A percentile compares a stretch with the other conserved stretches of the same genome.
These are phyloP conservation scores for Tardiomyces depauwii DNA, from an alignment of 1,139 yeast species.

Conservation along the genomic window DNA sequence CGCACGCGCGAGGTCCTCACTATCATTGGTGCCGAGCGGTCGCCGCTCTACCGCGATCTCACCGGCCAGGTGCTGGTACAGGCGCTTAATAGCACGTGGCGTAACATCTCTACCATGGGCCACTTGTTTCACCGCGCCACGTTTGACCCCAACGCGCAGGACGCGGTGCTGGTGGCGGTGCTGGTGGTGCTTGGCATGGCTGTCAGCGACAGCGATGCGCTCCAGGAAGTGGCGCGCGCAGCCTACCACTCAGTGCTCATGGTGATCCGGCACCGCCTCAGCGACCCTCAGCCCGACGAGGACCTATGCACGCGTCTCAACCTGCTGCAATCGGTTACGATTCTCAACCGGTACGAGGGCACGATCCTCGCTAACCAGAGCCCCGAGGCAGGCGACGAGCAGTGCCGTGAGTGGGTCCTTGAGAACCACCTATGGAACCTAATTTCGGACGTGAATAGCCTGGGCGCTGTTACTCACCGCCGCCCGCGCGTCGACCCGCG, in stretches of 20 bases:
- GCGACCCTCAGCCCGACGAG: constrained; percentile 4
- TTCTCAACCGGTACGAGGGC: constrained; percentile 18
- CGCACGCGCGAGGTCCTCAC: background rate
- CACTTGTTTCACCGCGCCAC: constrained; percentile 30
- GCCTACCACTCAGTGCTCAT: constrained; percentile 11
- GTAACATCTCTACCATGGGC: constrained; percentile 12
- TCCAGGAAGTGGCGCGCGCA: constrained; percentile 10
- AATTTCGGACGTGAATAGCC: constrained; percentile 5
- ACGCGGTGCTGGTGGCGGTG: constrained; percentile 25
- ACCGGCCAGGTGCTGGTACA: background rate
- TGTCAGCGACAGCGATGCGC: constrained; percentile 8
- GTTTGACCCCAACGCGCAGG: constrained; percentile 25
- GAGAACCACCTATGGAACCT: constrained; percentile 11
- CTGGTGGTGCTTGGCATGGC: constrained; percentile 32
- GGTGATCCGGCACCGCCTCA: constrained; percentile 8
- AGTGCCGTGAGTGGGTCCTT: constrained; percentile 11
- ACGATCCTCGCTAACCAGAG: constrained; percentile 13
- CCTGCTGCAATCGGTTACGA: constrained; percentile 18
- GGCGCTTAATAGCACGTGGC: constrained; percentile 8
- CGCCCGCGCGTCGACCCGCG: background rate
- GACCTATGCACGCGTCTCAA: constrained; percentile 7
- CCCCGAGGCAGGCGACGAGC: background rate
- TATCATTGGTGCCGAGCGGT: background rate
- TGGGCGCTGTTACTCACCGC: constrained; percentile 2
- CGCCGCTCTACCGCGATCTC: background rate